Evolutionary conservation across 2,329 filamentous ascomycete genomes (phyloP), one percentile per base, ranked within the genome.

Genomic region (Emmonsiellopsis sp.): DNA sequence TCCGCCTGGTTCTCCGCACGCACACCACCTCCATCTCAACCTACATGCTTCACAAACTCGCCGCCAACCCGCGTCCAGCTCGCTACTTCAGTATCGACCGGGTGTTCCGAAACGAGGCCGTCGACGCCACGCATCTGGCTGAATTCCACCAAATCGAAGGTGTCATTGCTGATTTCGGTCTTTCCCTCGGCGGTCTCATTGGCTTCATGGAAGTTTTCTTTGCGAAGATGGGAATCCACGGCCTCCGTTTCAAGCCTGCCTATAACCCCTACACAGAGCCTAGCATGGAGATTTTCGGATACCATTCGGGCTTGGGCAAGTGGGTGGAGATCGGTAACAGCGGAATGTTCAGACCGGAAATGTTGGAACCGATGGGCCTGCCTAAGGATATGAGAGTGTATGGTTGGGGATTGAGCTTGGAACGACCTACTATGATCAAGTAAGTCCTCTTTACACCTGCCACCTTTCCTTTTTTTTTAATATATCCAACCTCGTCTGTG

Each of bases 81-180:
- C 85, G 91, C 57, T 97, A 95, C 77, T 98, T 98, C 78, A 95
- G 89, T 57, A 98, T 98, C 68, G 93, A 98, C 73, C 84, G 93
- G 52, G 93, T 98, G 56, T 98, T 98, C 85, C 84, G 89, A 61
- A 98, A 98, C 71, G 93, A 98, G 74, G 89, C 89, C 2, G 91
- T 98, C 55, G 93, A 98, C 66, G 91, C 91, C 11, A 98, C 93
- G 7, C 93, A 98, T 77, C 74, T 98, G 65, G 91, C 90, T 40
- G 93, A 98, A 72, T 98, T 98, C 79, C 93, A 98, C 74, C 93
- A 98, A 69, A 88, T 97, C 36, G 93, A 98, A 74, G 93, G 93
- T 71, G 92, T 98, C 49, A 97, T 98, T 73, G 93, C 93, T 31
- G 93, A 98, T 73, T 97, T 95, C 69, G 87, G 86, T 37, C 78